Percentiles rank a stretch among this genome's conserved stretches.
These are phyloP conservation scores for Phytophthora constricta DNA, from an alignment of 352 stramenopile species.

Conservation along the genomic window DNA sequence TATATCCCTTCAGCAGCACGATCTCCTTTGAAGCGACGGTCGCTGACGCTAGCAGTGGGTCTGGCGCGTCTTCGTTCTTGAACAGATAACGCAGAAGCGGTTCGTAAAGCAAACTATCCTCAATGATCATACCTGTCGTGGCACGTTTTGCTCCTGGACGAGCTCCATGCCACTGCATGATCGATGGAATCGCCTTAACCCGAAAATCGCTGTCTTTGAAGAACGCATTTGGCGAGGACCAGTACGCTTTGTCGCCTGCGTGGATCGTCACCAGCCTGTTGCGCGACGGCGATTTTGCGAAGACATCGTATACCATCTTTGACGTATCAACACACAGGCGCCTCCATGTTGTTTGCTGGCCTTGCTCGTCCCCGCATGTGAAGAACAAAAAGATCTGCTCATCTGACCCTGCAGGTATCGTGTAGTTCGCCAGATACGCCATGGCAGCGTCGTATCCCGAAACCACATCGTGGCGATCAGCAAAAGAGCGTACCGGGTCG, in stretches of 20 bases:
- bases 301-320: slow-evolving; percentile 60
- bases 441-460: slow-evolving; percentile 58
- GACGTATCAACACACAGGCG: slow-evolving; percentile 52
- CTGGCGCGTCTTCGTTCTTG: slow-evolving; percentile 58
- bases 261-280: slow-evolving; percentile 67
- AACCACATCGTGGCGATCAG: slow-evolving; percentile 52
- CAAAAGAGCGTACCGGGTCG: slow-evolving; percentile 23
- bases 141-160: slow-evolving; percentile 46
- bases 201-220: slow-evolving; percentile 67
- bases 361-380: slow-evolving; percentile 63
- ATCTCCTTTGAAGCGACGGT: slow-evolving; percentile 62
- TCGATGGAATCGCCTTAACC: slow-evolving; percentile 64
- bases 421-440: slow-evolving; percentile 58
- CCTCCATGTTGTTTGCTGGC: slow-evolving; percentile 52
- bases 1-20: slow-evolving; percentile 47
- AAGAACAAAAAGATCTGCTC: slow-evolving; percentile 79
- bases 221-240: slow-evolving; percentile 64
- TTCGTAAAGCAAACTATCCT: slow-evolving; percentile 60
- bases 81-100: slow-evolving; percentile 77
- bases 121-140: slow-evolving; percentile 67
- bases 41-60: slow-evolving; percentile 46
- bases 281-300: slow-evolving; percentile 50
- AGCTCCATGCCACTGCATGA: slow-evolving; percentile 72
- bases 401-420: slow-evolving; percentile 22
- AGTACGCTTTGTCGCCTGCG: slow-evolving; percentile 62